phyloP scores from a whole-genome alignment of 2,329 filamentous ascomycete species.

The Thelonectria rubi region DNA sequence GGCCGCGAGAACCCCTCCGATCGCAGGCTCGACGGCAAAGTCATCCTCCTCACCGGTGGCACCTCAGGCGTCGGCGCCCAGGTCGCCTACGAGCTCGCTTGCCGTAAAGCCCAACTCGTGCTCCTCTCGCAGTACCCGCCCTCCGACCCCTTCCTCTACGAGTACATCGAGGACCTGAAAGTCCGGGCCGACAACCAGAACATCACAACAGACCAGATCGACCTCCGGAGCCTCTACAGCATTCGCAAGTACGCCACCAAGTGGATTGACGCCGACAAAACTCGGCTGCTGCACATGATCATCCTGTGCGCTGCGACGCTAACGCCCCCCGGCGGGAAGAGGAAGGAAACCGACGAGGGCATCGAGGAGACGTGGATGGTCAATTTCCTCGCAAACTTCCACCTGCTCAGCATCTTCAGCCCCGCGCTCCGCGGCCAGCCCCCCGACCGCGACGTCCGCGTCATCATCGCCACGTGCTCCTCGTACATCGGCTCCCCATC shows the following conservation, averaged over 20 bases:
- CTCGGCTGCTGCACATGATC: slow-evolving; percentile 92
- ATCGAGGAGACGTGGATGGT: slow-evolving; percentile 92
- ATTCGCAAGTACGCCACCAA: slow-evolving; percentile 93
- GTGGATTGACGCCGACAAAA: slow-evolving; percentile 95
- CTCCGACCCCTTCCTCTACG: slow-evolving; percentile 86
- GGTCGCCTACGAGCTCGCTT: slow-evolving; percentile 77
- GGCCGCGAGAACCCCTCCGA: slow-evolving; percentile 80
- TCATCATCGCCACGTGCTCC: slow-evolving; percentile 87
- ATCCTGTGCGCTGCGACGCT: slow-evolving; percentile 85
- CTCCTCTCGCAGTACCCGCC: slow-evolving; percentile 85
- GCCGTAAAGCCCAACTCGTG: slow-evolving; percentile 87
- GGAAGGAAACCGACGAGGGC: slow-evolving; percentile 75
- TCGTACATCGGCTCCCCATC: slow-evolving; percentile 84
- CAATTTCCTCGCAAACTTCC: slow-evolving; percentile 96
- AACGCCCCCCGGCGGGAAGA: slow-evolving; percentile 71
- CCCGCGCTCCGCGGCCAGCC: slow-evolving; percentile 92
- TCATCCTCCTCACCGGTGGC: slow-evolving; percentile 92
- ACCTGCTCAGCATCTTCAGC: slow-evolving; percentile 88
- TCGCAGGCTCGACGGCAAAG: slow-evolving; percentile 89
- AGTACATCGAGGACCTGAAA: slow-evolving; percentile 91
- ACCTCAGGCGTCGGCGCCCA: slow-evolving; percentile 91
- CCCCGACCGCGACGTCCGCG: slow-evolving; percentile 89
- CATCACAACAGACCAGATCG: slow-evolving; percentile 95
- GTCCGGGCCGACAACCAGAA: slow-evolving; percentile 80
- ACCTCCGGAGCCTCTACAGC: slow-evolving; percentile 87